These are phyloP conservation scores for Aspergillus udagawae DNA, from an alignment of 2,329 filamentous ascomycete species.

Conservation along the genomic window DNA sequence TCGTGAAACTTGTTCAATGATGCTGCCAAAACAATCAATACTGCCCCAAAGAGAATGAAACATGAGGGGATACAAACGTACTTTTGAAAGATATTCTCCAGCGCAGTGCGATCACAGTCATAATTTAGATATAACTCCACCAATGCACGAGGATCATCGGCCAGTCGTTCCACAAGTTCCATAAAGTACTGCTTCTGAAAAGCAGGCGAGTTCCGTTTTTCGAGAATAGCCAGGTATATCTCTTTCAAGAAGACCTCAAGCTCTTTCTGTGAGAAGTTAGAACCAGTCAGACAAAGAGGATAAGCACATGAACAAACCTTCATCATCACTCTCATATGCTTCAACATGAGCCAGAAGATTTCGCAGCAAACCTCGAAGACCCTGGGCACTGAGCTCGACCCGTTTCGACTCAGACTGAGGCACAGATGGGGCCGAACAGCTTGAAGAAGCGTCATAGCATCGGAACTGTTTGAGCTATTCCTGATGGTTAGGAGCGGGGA, in stretches of 20 bases:
- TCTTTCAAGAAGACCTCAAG: slow-evolving; percentile 98
- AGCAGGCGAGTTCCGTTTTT: slow-evolving; percentile 77
- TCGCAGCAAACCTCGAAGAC: slow-evolving; percentile 96
- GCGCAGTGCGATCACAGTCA: slow-evolving; percentile 84
- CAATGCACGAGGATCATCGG: slow-evolving; percentile 77
- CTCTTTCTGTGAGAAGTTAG: slow-evolving; percentile 64
- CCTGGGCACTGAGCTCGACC: slow-evolving; percentile 82
- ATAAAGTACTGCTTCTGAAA: slow-evolving; percentile 94
- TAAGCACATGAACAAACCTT: slow-evolving; percentile 58
- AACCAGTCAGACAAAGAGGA: background rate
- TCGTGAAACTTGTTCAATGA: slow-evolving; percentile 89
- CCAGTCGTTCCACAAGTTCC: slow-evolving; percentile 76
- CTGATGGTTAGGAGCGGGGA: slow-evolving; percentile 89
- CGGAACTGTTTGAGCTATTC: slow-evolving; percentile 80
- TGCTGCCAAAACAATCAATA: slow-evolving; percentile 40
- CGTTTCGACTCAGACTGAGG: slow-evolving; percentile 89
- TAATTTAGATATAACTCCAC: slow-evolving; percentile 98
- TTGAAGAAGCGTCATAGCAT: slow-evolving; percentile 82
- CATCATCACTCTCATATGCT: slow-evolving; percentile 86
- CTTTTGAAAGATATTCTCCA: slow-evolving; percentile 94
- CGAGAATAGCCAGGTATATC: slow-evolving; percentile 88
- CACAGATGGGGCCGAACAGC: slow-evolving; percentile 97
- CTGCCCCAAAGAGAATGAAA: background rate
- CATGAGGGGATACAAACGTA: slow-evolving; percentile 16
- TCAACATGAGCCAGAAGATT: slow-evolving; percentile 97